Percentiles rank a stretch among this genome's conserved stretches.
Evolutionary conservation across 805 yeast species (phyloP).

Genomic region (Kuraishia ogatae): DNA sequence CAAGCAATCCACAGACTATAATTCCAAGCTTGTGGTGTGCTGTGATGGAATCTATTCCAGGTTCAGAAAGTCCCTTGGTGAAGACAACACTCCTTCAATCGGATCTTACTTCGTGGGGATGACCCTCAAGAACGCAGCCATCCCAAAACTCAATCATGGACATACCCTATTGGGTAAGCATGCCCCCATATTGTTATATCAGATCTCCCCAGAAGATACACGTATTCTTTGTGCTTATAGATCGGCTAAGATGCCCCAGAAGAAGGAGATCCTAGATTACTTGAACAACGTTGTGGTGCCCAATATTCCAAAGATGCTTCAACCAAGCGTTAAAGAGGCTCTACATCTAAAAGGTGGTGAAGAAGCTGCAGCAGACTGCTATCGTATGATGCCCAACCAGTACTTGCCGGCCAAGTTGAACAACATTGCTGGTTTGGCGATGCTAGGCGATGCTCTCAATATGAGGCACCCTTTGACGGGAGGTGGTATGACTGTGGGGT

Average conservation of each 20-base stretch:
- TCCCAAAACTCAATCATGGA: slow-evolving; percentile 73
- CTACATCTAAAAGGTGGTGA: slow-evolving; percentile 19
- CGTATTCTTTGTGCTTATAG: slow-evolving; percentile 86
- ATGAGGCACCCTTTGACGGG: slow-evolving; percentile 99
- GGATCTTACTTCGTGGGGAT: slow-evolving; percentile 87
- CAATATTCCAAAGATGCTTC: slow-evolving; percentile 51
- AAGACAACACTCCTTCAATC: slow-evolving; percentile 54
- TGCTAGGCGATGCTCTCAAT: slow-evolving; percentile 89
- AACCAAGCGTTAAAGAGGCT: slow-evolving; percentile 65
- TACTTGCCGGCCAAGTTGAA: slow-evolving; percentile 74
- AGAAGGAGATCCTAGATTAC: slow-evolving; percentile 45
- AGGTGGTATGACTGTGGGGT: slow-evolving; percentile 98
- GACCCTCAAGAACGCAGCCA: slow-evolving; percentile 60
- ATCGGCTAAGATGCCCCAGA: slow-evolving; percentile 63
- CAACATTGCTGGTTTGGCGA: slow-evolving; percentile 62
- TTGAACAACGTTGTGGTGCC: slow-evolving; percentile 55
- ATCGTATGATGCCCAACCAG: slow-evolving; percentile 90
- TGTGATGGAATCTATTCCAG: slow-evolving; percentile 95
- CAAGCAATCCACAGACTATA: slow-evolving; percentile 33
- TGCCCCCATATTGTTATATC: slow-evolving; percentile 85
- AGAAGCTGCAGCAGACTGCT: slow-evolving; percentile 32
- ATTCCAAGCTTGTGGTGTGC: slow-evolving; percentile 59
- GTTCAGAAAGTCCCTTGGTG: slow-evolving; percentile 67
- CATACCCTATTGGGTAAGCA: slow-evolving; percentile 84
- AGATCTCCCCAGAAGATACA: slow-evolving; percentile 74